These are phyloP conservation scores for Tolypocladium capitatum DNA, from an alignment of 2,329 filamentous ascomycete species.

Conservation along the genomic window DNA sequence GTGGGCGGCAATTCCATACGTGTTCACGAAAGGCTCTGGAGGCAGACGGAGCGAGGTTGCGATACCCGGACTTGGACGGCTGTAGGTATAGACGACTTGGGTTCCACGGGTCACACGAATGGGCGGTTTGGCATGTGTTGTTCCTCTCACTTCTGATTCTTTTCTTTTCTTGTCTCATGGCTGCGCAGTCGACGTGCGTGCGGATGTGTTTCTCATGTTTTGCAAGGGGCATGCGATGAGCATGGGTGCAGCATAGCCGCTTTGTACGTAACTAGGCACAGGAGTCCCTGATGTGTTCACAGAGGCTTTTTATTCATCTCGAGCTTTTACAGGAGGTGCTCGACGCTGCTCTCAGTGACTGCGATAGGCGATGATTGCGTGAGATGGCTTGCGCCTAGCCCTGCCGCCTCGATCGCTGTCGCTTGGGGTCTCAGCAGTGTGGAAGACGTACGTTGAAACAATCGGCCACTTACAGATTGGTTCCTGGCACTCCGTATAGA, in stretches of 20 bases:
- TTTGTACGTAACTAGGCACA: neutral
- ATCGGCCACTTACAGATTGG: constrained; percentile 14
- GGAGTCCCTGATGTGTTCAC: neutral
- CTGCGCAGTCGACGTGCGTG: neutral
- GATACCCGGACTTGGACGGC: constrained; percentile 18
- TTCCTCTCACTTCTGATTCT: constrained; percentile 6
- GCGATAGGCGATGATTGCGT: neutral
- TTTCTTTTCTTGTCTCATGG: constrained; percentile 1
- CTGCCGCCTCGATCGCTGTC: neutral
- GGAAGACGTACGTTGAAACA: neutral
- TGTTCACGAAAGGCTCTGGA: neutral
- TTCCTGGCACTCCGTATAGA: constrained; percentile 25
- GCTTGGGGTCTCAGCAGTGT: neutral
- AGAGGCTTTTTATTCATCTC: neutral
- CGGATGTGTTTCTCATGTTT: neutral
- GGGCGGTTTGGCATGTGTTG: constrained; percentile 7
- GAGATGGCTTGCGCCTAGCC: neutral
- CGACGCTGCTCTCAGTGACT: neutral
- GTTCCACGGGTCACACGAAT: constrained; percentile 11
- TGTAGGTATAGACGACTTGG: constrained; percentile 22
- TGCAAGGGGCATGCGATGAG: neutral
- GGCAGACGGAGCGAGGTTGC: constrained; percentile 10
- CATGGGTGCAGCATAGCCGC: neutral
- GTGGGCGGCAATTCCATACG: neutral
- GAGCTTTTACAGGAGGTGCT: too few relatives aligned